These are phyloP conservation scores for Phaeodactylum tricornutum DNA, from an alignment of 108 stramenopile species.

Conservation along the genomic window DNA sequence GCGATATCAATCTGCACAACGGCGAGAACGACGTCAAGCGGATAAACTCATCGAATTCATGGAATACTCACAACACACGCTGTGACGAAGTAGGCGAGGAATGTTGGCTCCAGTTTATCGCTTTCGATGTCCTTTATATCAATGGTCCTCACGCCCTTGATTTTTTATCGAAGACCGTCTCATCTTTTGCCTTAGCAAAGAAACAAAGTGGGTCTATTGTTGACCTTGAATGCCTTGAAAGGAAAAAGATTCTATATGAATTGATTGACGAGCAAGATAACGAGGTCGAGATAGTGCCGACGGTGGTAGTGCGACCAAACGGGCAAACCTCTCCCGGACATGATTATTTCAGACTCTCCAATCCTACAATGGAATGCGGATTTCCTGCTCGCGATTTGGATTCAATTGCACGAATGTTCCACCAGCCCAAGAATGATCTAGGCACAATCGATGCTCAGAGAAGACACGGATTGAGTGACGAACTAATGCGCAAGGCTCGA, in stretches of 20 bases:
- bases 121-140: conserved; percentile 65
- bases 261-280: conserved; percentile 47
- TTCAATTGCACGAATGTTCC: conserved; percentile 27
- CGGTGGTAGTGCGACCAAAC: conserved; percentile 57
- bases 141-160: conserved; percentile 51
- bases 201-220: conserved; percentile 47
- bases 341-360: conserved; percentile 41
- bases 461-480: conserved; percentile 24
- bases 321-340: conserved; percentile 43
- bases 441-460: conserved; percentile 17
- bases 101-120: conserved; percentile 58
- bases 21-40: conserved; percentile 20
- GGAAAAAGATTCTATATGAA: conserved; percentile 56
- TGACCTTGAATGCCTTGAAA: conserved; percentile 39
- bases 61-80: neutral
- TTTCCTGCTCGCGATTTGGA: conserved; percentile 33
- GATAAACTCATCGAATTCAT: conserved; percentile 13
- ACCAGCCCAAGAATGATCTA: conserved; percentile 1
- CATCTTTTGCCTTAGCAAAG: conserved; percentile 5
- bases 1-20: conserved; percentile 54
- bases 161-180: conserved; percentile 14
- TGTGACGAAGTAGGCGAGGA: conserved; percentile 22
- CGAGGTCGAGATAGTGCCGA: conserved; percentile 47
- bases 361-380: conserved; percentile 19
- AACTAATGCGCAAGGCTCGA: conserved; percentile 46